phyloP scores from a whole-genome alignment of 768 basidiomycete genomes.

The Lentinula sp. region DNA sequence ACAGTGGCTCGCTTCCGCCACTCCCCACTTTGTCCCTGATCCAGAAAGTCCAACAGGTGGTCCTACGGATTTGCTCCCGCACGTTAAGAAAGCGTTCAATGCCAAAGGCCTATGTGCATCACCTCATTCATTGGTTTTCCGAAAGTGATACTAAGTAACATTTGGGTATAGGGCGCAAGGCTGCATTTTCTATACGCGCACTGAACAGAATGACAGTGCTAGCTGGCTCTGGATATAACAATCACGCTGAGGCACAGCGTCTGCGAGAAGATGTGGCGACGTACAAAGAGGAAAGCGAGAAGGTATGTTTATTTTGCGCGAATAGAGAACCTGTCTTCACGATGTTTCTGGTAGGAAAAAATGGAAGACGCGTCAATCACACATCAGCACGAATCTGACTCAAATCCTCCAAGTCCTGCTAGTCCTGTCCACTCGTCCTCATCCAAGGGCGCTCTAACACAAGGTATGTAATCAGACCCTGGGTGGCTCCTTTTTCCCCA shows the following conservation, averaged over 20 bases:
- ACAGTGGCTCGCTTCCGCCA: slow-evolving; percentile 66
- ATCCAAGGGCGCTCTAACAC: neutral
- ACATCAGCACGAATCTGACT: slow-evolving; percentile 37
- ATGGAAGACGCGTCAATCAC: slow-evolving; percentile 37
- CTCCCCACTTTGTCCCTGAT: slow-evolving; percentile 68
- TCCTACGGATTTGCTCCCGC: slow-evolving; percentile 77
- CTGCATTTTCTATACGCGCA: slow-evolving; percentile 81
- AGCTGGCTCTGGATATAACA: slow-evolving; percentile 29
- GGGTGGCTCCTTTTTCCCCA: neutral
- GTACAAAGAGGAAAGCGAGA: slow-evolving; percentile 80
- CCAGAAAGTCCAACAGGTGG: slow-evolving; percentile 48
- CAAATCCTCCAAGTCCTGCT: neutral
- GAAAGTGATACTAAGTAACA: slow-evolving; percentile 1
- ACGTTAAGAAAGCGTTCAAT: slow-evolving; percentile 86
- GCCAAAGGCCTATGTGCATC: slow-evolving; percentile 78
- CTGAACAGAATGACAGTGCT: slow-evolving; percentile 72
- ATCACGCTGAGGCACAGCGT: slow-evolving; percentile 33
- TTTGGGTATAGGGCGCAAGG: slow-evolving; percentile 67
- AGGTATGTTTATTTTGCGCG: slow-evolving; percentile 26
- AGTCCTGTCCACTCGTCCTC: neutral
- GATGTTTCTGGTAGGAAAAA: slow-evolving; percentile 6
- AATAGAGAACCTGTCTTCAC: neutral
- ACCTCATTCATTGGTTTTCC: neutral
- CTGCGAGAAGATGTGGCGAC: slow-evolving; percentile 55
- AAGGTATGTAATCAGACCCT: neutral